These are phyloP conservation scores for Ottelia alismoides DNA, from an alignment of 106 monocot genomes.

Conservation along the genomic window DNA sequence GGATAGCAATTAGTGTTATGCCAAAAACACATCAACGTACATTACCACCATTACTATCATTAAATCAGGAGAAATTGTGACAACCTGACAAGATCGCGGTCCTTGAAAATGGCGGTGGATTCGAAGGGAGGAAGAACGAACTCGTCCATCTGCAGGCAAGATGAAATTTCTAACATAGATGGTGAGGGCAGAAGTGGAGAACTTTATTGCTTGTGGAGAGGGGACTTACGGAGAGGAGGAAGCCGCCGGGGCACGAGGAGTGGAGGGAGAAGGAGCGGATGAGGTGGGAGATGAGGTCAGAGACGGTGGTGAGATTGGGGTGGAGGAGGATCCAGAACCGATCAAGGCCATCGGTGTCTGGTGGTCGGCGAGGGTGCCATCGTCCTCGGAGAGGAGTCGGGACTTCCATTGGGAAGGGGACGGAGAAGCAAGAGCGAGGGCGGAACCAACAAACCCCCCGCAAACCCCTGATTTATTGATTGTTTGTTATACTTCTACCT, in stretches of 20 bases:
- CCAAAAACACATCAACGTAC: no score
- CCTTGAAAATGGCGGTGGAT: conserved; percentile 50
- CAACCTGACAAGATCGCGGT: conserved; percentile 66
- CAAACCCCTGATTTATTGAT: no score
- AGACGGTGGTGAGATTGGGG: conserved; percentile 34
- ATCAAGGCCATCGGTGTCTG: conserved; percentile 33
- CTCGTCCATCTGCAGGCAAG: conserved; percentile 57
- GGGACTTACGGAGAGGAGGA: conserved; percentile 44
- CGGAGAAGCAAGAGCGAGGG: not conserved
- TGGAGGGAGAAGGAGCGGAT: conserved; percentile 29
- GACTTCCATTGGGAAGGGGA: conserved; percentile 5
- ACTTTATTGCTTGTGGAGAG: no score
- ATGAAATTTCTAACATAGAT: no score
- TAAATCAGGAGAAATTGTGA: no score
- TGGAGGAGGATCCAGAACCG: conserved; percentile 56
- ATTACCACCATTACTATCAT: no score
- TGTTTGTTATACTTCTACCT: no score
- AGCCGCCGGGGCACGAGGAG: conserved; percentile 32
- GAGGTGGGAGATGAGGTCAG: conserved; percentile 43
- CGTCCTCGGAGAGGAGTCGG: conserved; percentile 40
- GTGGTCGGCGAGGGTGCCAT: conserved; percentile 29
- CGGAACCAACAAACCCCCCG: no score
- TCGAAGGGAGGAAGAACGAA: conserved; percentile 72
- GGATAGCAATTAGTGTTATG: no score
- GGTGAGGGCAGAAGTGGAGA: no score